Evolutionary conservation across 1,284 basidiomycete species (phyloP).

Genomic region (Trichosporon asahii): DNA sequence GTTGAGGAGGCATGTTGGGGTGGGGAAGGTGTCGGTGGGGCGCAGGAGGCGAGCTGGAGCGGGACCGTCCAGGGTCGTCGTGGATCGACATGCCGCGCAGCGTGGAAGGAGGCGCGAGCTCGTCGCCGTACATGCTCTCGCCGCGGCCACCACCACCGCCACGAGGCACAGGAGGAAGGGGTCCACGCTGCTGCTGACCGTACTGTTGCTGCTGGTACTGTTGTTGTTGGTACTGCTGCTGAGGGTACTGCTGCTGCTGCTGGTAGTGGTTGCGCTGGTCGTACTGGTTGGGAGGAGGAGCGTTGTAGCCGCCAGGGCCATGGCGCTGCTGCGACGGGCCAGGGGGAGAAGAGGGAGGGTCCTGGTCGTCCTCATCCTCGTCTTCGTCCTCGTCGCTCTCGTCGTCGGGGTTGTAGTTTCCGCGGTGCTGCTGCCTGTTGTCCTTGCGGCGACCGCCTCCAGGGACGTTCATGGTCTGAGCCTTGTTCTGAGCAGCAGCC

Average conservation of each 20-base stretch:
- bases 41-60: slow-evolving; percentile 22
- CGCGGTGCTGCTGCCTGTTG: slow-evolving; percentile 1
- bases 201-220: slow-evolving; percentile 13
- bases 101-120: neutral
- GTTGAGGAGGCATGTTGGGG: slow-evolving; percentile 15
- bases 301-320: neutral
- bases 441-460: slow-evolving; percentile 36
- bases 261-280: neutral
- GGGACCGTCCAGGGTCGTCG: slow-evolving; percentile 14
- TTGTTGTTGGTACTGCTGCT: slow-evolving; percentile 7
- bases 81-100: slow-evolving; percentile 19
- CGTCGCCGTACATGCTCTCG: slow-evolving; percentile 16
- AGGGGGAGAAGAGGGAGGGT: slow-evolving; percentile 8
- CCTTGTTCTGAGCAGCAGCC: slow-evolving; percentile 62
- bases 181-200: slow-evolving; percentile 6
- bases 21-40: slow-evolving; percentile 25
- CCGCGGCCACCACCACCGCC: neutral
- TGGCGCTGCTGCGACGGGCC: neutral
- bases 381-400: slow-evolving; percentile 67
- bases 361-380: slow-evolving; percentile 60
- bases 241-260: slow-evolving; percentile 16
- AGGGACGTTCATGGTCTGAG: slow-evolving; percentile 56
- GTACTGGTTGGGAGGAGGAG: slow-evolving; percentile 5
- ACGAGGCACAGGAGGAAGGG: slow-evolving; percentile 2
- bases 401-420: slow-evolving; percentile 16